Percentiles rank a stretch among this genome's conserved stretches.
These are phyloP conservation scores for Sporothrix mexicana DNA, from an alignment of 2,329 filamentous ascomycete species.

Conservation along the genomic window DNA sequence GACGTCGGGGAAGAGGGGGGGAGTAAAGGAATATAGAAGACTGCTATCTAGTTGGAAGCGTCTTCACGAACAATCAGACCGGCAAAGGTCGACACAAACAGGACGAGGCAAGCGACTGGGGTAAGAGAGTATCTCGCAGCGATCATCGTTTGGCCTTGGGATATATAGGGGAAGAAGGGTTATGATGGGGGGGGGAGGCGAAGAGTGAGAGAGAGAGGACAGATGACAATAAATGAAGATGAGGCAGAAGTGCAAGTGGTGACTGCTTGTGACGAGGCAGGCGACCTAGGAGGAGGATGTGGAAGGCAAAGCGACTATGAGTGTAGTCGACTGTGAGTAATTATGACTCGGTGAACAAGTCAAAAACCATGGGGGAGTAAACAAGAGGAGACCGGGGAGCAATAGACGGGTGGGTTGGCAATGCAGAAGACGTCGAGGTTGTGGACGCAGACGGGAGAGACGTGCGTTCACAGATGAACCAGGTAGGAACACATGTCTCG, in stretches of 20 bases:
- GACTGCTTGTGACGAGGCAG: slow-evolving; percentile 23
- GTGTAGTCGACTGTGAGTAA: slow-evolving; percentile 28
- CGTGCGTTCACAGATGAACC: slow-evolving; percentile 36
- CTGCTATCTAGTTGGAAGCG: slow-evolving; percentile 47
- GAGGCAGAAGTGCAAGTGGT: neutral
- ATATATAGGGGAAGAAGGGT: slow-evolving; percentile 36
- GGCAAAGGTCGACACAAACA: slow-evolving; percentile 53
- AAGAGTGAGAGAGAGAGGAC: neutral
- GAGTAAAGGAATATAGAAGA: slow-evolving; percentile 44
- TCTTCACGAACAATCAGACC: slow-evolving; percentile 63
- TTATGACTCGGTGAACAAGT: slow-evolving; percentile 27
- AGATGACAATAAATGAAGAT: neutral
- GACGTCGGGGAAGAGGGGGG: slow-evolving; percentile 25
- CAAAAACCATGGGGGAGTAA: slow-evolving; percentile 25
- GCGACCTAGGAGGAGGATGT: neutral
- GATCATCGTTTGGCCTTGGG: slow-evolving; percentile 59
- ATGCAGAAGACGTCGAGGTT: slow-evolving; percentile 31
- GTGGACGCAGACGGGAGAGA: slow-evolving; percentile 34
- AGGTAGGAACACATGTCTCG: slow-evolving; percentile 33
- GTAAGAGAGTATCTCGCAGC: slow-evolving; percentile 57
- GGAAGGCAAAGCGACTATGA: slow-evolving; percentile 13
- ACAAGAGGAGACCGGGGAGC: slow-evolving; percentile 35
- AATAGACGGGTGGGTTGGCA: slow-evolving; percentile 24
- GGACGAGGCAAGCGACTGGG: slow-evolving; percentile 69
- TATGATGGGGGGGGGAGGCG: slow-evolving; percentile 27